A percentile compares a stretch with the other conserved stretches of the same genome.
These are phyloP conservation scores for Gossypium schwendimanii DNA, from an alignment of 441 rosid species.

Conservation along the genomic window DNA sequence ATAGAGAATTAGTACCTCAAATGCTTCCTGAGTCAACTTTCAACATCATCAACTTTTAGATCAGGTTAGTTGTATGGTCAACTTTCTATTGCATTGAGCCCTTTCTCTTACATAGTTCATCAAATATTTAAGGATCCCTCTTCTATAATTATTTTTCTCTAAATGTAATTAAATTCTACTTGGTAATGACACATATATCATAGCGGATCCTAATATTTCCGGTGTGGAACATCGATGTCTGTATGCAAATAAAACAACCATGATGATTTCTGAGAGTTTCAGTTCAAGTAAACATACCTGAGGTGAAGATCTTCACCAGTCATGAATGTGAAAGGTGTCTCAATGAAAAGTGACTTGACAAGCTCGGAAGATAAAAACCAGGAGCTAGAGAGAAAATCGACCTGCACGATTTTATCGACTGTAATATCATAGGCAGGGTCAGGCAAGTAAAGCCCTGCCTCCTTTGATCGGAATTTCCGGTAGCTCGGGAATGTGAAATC, in stretches of 20 bases:
- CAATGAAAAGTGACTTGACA: constrained; percentile 82
- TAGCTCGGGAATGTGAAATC: constrained; percentile 94
- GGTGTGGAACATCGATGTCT: background rate
- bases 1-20: constrained; percentile 8
- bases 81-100: background rate
- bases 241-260: background rate
- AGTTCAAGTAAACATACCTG: constrained; percentile 34
- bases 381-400: constrained; percentile 92
- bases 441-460: constrained; percentile 90
- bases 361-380: constrained; percentile 94
- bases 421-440: constrained; percentile 93
- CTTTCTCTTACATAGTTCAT: background rate
- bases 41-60: constrained; percentile 12
- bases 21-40: constrained; percentile 23
- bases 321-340: constrained; percentile 76
- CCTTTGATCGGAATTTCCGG: constrained; percentile 77
- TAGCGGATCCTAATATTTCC: no score
- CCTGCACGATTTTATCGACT: constrained; percentile 68
- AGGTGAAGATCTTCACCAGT: constrained; percentile 97
- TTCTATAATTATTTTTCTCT: background rate
- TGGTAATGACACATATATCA: background rate
- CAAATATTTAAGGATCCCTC: background rate
- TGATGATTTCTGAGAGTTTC: background rate
- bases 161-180: background rate
- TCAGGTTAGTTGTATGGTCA: background rate